Conservation (phyloP, 2,329 filamentous ascomycete species). For the Cladosporium sp. region DNA sequence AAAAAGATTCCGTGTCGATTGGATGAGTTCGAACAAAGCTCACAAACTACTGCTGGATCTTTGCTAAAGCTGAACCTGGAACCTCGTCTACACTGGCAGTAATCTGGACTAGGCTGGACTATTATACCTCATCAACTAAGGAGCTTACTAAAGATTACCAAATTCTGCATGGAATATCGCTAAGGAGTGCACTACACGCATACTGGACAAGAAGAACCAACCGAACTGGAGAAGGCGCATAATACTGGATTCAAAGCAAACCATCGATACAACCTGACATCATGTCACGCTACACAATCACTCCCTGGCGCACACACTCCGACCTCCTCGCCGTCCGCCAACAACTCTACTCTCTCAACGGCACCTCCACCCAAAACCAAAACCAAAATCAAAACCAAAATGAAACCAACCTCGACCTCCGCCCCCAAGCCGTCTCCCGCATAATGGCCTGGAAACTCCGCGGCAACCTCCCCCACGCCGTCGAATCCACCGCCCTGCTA, state of each 20-base stretch:
- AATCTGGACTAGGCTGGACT: neutral
- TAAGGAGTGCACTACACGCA: neutral
- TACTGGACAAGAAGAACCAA: neutral
- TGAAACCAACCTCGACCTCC: conserved; percentile 27
- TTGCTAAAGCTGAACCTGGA: neutral
- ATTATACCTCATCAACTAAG: neutral
- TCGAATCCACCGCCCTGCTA: conserved; percentile 75
- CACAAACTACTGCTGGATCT: neutral
- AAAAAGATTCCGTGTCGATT: neutral
- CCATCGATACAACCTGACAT: neutral
- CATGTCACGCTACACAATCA: conserved; percentile 72
- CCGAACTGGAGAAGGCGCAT: neutral
- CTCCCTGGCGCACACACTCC: conserved; percentile 67
- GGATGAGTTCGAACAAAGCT: neutral
- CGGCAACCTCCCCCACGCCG: conserved; percentile 73
- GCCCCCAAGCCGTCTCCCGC: conserved; percentile 41
- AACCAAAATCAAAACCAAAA: conserved; percentile 1
- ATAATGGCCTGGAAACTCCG: conserved; percentile 63
- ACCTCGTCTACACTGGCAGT: neutral
- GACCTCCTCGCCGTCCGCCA: conserved; percentile 67
- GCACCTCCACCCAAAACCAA: neutral
- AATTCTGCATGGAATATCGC: conserved; percentile 8
- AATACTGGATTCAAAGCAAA: neutral
- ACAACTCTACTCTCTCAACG: conserved; percentile 58
- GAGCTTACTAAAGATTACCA: conserved; percentile 17